Percentiles rank a stretch among this genome's conserved stretches.
Conservation (phyloP, 352 stramenopile species). For the Globisporangium solare region DNA sequence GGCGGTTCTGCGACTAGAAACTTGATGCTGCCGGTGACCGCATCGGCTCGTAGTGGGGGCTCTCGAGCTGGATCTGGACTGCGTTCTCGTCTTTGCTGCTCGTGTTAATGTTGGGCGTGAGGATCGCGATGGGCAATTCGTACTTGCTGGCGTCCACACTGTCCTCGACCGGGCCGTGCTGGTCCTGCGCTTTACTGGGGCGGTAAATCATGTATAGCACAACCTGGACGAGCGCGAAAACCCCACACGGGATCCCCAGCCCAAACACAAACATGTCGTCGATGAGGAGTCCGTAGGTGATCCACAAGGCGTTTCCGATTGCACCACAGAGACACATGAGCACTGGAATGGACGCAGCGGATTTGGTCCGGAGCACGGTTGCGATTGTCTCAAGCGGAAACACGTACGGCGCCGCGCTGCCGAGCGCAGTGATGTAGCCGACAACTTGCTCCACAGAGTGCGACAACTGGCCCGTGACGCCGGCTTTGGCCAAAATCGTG, state of each 20-base stretch:
- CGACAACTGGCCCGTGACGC: constrained; percentile 4
- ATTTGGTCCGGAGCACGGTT: constrained; percentile 21
- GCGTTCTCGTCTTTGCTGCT: neutral
- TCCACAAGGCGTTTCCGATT: constrained; percentile 27
- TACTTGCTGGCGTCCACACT: neutral
- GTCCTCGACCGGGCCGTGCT: neutral
- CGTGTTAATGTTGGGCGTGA: neutral
- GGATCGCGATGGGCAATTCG: neutral
- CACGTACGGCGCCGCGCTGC: neutral
- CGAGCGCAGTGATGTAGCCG: neutral
- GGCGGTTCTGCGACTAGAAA: neutral
- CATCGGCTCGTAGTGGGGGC: neutral
- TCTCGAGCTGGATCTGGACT: neutral
- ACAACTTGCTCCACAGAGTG: constrained; percentile 1
- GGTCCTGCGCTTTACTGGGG: neutral
- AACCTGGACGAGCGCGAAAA: constrained; percentile 31
- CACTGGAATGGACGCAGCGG: constrained; percentile 33
- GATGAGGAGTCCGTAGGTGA: constrained; percentile 25
- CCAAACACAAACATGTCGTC: constrained; percentile 28
- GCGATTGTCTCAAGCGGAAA: constrained; percentile 4
- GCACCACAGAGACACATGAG: constrained; percentile 23
- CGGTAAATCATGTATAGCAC: constrained; percentile 29
- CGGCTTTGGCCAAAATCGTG: constrained; percentile 12
- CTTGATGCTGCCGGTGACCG: neutral
- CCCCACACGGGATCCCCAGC: constrained; percentile 27